Conservation (phyloP, 305 asterid species). For the Fraxinus angustifolia region DNA sequence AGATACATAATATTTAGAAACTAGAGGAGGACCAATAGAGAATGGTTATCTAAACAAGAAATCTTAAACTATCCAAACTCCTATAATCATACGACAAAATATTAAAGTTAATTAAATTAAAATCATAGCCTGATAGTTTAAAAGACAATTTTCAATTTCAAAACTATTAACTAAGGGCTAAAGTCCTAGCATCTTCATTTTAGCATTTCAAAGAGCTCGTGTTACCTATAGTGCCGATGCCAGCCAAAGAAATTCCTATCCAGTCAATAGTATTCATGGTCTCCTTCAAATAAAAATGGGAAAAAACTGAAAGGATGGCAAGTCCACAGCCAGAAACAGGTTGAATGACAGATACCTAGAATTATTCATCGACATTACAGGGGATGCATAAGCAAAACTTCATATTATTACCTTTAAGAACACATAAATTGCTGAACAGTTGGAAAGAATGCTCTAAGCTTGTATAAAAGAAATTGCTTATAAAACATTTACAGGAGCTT, state of each 20-base stretch:
- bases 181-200: not conserved
- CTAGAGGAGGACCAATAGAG: not conserved
- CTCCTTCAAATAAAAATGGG: constrained; percentile 95
- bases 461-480: not conserved
- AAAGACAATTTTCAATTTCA: not conserved
- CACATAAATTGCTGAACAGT: not conserved
- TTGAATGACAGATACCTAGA: constrained; percentile 89
- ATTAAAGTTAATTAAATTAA: not conserved
- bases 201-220: constrained; percentile 28
- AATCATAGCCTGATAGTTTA: not conserved
- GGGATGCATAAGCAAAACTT: not conserved
- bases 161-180: not conserved
- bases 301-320: constrained; percentile 89
- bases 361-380: constrained; percentile 9
- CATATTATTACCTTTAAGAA: not conserved
- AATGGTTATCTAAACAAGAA: not conserved
- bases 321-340: constrained; percentile 99
- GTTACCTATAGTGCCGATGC: constrained; percentile 97
- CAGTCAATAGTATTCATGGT: constrained; percentile 92
- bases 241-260: constrained; percentile 88
- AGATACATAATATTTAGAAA: not conserved
- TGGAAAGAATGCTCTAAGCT: not conserved
- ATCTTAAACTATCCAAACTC: not conserved
- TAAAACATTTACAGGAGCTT: constrained; percentile 69
- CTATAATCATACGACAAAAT: not conserved